Percentiles rank a stretch among this genome's conserved stretches.
phyloP scores from a whole-genome alignment of 1,284 basidiomycete genomes.

The Laetiporus sulphureus region DNA sequence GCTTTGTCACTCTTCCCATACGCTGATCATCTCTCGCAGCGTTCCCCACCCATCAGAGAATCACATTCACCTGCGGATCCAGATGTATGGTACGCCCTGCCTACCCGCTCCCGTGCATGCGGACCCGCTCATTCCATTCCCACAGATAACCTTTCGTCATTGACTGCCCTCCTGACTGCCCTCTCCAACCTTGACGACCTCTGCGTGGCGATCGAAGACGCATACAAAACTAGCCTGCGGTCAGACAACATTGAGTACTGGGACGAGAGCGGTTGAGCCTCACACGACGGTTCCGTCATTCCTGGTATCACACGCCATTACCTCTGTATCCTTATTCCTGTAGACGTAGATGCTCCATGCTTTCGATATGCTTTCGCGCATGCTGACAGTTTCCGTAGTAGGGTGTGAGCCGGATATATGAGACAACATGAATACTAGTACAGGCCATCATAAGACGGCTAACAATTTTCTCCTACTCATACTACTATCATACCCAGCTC shows the following conservation, averaged over 20 bases:
- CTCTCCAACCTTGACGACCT: constrained; percentile 72
- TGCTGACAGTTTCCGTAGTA: no score
- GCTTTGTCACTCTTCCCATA: not conserved
- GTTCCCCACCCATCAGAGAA: constrained; percentile 96
- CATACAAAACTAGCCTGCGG: constrained; percentile 55
- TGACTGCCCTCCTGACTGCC: constrained; percentile 71
- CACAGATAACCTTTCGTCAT: constrained; percentile 72
- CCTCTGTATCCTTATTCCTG: constrained; percentile 17
- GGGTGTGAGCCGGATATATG: no score
- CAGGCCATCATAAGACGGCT: no score
- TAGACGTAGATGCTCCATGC: not conserved
- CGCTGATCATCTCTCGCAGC: constrained; percentile 32
- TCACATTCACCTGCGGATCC: constrained; percentile 91
- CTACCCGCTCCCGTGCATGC: no score
- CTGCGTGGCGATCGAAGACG: constrained; percentile 60
- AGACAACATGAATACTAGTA: no score
- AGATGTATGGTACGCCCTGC: constrained; percentile 91
- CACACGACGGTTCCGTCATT: not conserved
- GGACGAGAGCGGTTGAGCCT: constrained; percentile 63
- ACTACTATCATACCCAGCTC: not conserved
- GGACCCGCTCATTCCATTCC: no score
- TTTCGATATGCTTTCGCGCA: not conserved
- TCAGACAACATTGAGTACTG: constrained; percentile 52
- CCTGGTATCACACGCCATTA: not conserved
- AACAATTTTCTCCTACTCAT: no score